These are phyloP conservation scores for Fomitopsis palustris DNA, from an alignment of 1,284 basidiomycete species.

Conservation along the genomic window DNA sequence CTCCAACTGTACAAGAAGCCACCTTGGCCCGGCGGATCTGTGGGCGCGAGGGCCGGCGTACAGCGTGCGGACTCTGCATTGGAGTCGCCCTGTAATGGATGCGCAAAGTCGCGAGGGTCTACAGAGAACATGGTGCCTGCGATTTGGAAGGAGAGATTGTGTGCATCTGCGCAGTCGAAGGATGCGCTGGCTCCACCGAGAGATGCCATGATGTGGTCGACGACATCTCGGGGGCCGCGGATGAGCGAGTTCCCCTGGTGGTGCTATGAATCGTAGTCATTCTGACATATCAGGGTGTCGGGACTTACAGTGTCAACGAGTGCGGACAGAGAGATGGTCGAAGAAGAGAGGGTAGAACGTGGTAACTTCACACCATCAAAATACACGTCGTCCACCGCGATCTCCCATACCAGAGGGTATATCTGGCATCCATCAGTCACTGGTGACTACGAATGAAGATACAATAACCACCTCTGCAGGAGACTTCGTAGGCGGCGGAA, in stretches of 20 bases:
- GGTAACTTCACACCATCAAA: constrained; percentile 48
- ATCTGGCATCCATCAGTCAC: constrained; percentile 12
- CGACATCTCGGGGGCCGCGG: constrained; percentile 34
- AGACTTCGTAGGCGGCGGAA: constrained; percentile 28
- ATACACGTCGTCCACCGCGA: constrained; percentile 53
- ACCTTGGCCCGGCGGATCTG: constrained; percentile 45
- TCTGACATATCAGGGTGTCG: background rate
- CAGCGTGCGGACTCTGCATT: constrained; percentile 36
- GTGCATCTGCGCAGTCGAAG: constrained; percentile 45
- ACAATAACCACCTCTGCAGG: constrained; percentile 29
- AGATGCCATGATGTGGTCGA: constrained; percentile 34
- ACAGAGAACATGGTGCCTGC: constrained; percentile 59
- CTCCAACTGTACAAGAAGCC: constrained; percentile 35
- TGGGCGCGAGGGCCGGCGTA: constrained; percentile 40
- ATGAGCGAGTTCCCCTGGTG: constrained; percentile 36
- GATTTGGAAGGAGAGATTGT: constrained; percentile 57
- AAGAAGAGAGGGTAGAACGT: constrained; percentile 36
- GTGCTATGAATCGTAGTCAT: background rate
- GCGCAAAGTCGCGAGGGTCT: constrained; percentile 62
- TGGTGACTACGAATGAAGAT: background rate
- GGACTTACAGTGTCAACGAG: constrained; percentile 47
- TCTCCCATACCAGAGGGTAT: constrained; percentile 45
- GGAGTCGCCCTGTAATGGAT: constrained; percentile 17
- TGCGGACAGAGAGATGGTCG: constrained; percentile 38
- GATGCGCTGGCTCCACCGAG: constrained; percentile 21